A percentile compares a stretch with the other conserved stretches of the same genome.
Evolutionary conservation across 2,329 filamentous ascomycete species (phyloP).

Genomic region (Neonectria magnoliae): DNA sequence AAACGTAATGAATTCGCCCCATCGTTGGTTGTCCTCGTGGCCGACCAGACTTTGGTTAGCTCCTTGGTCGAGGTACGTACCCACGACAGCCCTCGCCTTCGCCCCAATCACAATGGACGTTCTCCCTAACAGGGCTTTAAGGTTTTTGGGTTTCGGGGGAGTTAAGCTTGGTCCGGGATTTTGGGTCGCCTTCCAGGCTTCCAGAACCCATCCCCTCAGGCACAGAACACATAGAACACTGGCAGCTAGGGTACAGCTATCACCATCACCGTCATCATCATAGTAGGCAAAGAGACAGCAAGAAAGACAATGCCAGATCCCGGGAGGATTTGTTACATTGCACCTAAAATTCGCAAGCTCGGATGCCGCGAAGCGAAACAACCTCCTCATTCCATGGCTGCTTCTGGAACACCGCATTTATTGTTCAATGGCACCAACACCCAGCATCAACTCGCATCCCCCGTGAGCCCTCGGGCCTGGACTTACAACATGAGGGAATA

Average conservation of each 20-base stretch:
- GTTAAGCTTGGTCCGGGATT: slow-evolving; percentile 5
- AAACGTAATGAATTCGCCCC: slow-evolving; percentile 33
- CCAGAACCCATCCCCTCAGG: neutral
- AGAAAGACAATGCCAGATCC: neutral
- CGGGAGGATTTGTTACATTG: too few relatives aligned
- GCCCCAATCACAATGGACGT: neutral
- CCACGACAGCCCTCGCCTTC: neutral
- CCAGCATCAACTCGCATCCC: neutral
- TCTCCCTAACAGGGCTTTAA: slow-evolving; percentile 4
- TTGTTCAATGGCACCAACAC: neutral
- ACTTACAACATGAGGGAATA: neutral
- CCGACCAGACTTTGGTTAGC: slow-evolving; percentile 18
- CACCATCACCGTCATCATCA: neutral
- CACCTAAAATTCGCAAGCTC: neutral
- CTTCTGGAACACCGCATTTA: neutral
- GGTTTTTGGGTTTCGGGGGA: slow-evolving; percentile 25
- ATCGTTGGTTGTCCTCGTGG: slow-evolving; percentile 24
- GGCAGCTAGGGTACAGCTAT: neutral
- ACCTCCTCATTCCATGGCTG: neutral
- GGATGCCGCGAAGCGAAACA: neutral
- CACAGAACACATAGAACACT: neutral
- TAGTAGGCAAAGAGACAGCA: neutral
- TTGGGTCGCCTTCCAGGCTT: neutral
- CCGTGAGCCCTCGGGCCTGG: neutral
- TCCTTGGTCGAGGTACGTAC: neutral